A percentile compares a stretch with the other conserved stretches of the same genome.
Evolutionary conservation across 108 stramenopile species (phyloP).

Genomic region (Nitzschia putrida): DNA sequence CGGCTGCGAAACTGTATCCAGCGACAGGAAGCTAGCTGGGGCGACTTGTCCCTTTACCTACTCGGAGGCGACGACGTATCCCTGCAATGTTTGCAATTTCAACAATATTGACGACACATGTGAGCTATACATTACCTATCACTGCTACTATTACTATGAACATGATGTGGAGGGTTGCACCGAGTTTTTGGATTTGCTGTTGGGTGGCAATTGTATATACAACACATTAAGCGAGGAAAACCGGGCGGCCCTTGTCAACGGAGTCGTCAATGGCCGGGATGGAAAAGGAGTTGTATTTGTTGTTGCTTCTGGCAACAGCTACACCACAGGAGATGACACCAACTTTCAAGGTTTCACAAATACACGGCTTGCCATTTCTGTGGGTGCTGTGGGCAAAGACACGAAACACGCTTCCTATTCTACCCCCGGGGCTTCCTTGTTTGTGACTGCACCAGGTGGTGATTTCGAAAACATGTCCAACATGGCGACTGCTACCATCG

Average conservation of each 20-base stretch:
- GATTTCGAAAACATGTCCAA: conserved; percentile 25
- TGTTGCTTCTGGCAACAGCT: conserved; percentile 43
- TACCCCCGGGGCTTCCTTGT: conserved; percentile 36
- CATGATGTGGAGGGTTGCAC: conserved; percentile 28
- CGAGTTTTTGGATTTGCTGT: conserved; percentile 30
- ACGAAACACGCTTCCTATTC: conserved; percentile 42
- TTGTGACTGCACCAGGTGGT: conserved; percentile 41
- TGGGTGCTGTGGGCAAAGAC: conserved; percentile 40
- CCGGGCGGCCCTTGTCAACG: neutral
- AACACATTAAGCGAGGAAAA: neutral
- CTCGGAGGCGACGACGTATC: neutral
- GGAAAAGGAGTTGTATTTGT: conserved; percentile 53
- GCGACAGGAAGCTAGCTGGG: neutral
- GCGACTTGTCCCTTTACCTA: neutral
- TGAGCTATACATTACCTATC: neutral
- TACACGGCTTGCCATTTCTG: conserved; percentile 37
- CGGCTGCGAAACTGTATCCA: neutral
- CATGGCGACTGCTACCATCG: conserved; percentile 15
- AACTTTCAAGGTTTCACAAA: conserved; percentile 29
- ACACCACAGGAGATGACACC: conserved; percentile 23
- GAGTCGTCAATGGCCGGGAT: conserved; percentile 31
- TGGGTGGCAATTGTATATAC: conserved; percentile 25
- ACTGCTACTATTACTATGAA: conserved; percentile 17
- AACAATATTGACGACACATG: neutral
- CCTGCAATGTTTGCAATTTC: conserved; percentile 20